Evolutionary conservation across 2,329 filamentous ascomycete species (phyloP), one percentile per base, ranked within the genome.

Genomic region (Dothistroma septosporum): DNA sequence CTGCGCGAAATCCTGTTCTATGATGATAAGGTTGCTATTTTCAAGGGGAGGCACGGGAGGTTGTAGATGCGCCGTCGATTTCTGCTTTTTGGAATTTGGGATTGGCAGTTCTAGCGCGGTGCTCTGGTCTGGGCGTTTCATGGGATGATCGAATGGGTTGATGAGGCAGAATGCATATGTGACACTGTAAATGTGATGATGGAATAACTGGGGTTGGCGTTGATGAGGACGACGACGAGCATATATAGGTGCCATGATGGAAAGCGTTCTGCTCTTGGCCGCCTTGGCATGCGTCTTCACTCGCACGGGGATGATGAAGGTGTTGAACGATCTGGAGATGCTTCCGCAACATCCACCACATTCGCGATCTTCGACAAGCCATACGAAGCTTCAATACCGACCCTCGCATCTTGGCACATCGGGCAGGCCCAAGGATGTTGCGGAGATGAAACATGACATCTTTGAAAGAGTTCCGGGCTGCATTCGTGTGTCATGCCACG

Each of bases 1-100:
- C 77, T 93, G 66, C 80, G 89, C 63, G 89, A 93, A 78, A 93
- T 94, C 64, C 75, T 92, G 64, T 93, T 91, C 74, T 92, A 91
- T 69, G 90, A 93, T 72, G 90, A 93, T 72, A 90, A 91, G 75
- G 85, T 91, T 57, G 86, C 88, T 31, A 87, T 93, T 60, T 93
- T 93, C 77, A 89, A 88, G 73, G 88, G 88, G 33, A 83, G 90
- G 62, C 87, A 90, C 75, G 86, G 83, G 57, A 70, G 69, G 64
- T 64, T 77, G 55, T 77, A 69, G 55, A 53, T 47, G 48, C 24
- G 24, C 24, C 6, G 24, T 28, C 24, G 24, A 28, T 28, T 28
- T 28, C 24, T 41, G 37, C 19, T 41, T 41, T 12, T 55, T 41
- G 32, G 35, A 37, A 47, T 48, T 57, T 33, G 21, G 11, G 33